Percentiles rank a stretch among this genome's conserved stretches.
Conservation (phyloP, 2,329 filamentous ascomycete species). For the Pseudohalonectria lignicola region DNA sequence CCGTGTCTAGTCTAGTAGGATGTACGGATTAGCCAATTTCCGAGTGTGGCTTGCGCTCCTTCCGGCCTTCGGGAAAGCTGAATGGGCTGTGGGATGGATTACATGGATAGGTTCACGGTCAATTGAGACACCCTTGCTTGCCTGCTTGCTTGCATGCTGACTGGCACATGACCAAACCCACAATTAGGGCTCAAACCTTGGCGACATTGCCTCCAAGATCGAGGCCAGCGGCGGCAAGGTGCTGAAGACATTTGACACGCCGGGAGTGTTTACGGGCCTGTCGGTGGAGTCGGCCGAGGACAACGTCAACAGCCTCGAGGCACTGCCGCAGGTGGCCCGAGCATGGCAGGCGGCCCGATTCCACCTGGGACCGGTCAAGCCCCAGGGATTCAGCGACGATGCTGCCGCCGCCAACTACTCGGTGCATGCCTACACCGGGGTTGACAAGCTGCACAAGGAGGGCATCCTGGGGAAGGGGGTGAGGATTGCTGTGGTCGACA, state of each 20-base stretch:
- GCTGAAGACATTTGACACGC: conserved; percentile 2
- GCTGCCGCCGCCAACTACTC: conserved; percentile 10
- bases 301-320: conserved; percentile 11
- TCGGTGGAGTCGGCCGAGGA: conserved; percentile 9
- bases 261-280: conserved; percentile 11
- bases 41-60: too few relatives aligned
- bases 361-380: conserved; percentile 7
- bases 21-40: too few relatives aligned
- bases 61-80: too few relatives aligned
- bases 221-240: not conserved
- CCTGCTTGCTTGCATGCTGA: too few relatives aligned
- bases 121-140: too few relatives aligned
- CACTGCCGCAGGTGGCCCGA: conserved; percentile 5
- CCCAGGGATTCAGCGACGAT: conserved; percentile 8
- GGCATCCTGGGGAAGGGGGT: conserved; percentile 9
- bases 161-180: not conserved
- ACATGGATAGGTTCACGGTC: too few relatives aligned
- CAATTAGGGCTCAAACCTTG: not conserved
- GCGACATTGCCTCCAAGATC: not conserved
- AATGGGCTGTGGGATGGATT: too few relatives aligned
- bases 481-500: conserved; percentile 10
- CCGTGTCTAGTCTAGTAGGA: too few relatives aligned
- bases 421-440: conserved; percentile 10
- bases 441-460: conserved; percentile 9
- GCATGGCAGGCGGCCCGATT: conserved; percentile 14